Percentiles rank a stretch among this genome's conserved stretches.
Evolutionary conservation across 306 rosid genomes (phyloP).

Genomic region (Betula pendula): DNA sequence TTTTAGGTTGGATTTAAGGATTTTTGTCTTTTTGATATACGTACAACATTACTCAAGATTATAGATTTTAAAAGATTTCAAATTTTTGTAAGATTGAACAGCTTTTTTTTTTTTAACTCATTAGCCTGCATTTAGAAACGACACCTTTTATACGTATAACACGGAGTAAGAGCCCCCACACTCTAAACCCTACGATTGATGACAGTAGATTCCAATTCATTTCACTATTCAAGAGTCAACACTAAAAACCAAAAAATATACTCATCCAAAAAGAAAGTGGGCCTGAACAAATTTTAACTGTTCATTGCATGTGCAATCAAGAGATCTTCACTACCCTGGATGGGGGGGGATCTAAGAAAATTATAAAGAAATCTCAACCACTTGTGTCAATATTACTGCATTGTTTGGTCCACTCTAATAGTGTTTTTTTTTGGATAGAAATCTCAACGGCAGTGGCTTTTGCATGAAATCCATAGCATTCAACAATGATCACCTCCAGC

Average conservation of each 20-base stretch:
- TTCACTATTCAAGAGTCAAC: neutral
- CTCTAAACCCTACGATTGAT: neutral
- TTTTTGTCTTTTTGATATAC: no score
- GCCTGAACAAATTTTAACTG: neutral
- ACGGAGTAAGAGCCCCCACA: no score
- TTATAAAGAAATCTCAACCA: neutral
- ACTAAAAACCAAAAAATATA: neutral
- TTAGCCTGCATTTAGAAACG: no score
- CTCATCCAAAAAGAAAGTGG: neutral
- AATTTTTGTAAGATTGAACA: no score
- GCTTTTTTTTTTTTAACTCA: no score
- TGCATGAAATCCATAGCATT: constrained; percentile 37
- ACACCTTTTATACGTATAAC: no score
- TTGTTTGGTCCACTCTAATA: neutral
- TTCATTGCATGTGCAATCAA: no score
- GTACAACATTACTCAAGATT: no score
- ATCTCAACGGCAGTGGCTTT: constrained; percentile 30
- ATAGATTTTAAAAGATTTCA: no score
- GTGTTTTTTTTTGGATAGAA: neutral
- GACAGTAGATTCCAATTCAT: neutral
- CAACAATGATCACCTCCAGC: constrained; percentile 37
- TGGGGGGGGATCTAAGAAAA: neutral
- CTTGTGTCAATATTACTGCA: neutral
- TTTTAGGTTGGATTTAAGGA: no score
- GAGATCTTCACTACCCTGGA: no score